These are phyloP conservation scores for Oleoguttula mirabilis DNA, from an alignment of 495 filamentous ascomycete genomes.

Conservation along the genomic window DNA sequence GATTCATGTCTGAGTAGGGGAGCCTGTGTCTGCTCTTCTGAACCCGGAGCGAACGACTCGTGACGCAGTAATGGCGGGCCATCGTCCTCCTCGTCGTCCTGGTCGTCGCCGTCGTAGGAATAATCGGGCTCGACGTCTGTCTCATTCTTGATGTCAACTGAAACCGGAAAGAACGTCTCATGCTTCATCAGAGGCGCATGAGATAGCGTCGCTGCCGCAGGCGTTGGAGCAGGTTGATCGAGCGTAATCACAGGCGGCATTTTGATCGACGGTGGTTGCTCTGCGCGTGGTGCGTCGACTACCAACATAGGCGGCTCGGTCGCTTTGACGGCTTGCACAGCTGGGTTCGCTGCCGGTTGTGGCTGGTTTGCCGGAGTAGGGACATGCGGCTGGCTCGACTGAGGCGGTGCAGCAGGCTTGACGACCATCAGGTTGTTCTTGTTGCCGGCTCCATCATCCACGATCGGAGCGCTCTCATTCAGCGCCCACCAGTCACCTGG, in stretches of 20 bases:
- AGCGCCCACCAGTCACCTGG: slow-evolving; percentile 53
- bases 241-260: neutral
- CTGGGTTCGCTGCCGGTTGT: neutral
- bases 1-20: slow-evolving; percentile 17
- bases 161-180: slow-evolving; percentile 6
- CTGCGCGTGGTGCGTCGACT: neutral
- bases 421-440: slow-evolving; percentile 45
- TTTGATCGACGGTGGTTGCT: neutral
- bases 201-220: neutral
- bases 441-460: slow-evolving; percentile 44
- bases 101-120: slow-evolving; percentile 1
- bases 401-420: slow-evolving; percentile 2
- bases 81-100: neutral
- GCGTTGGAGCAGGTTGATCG: neutral
- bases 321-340: neutral
- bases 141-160: neutral
- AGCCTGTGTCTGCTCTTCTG: slow-evolving; percentile 6
- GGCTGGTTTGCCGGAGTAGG: neutral
- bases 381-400: neutral
- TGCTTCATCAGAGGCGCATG: slow-evolving; percentile 11
- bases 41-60: slow-evolving; percentile 8
- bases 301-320: neutral
- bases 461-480: slow-evolving; percentile 42
- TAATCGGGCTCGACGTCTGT: neutral
- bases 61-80: slow-evolving; percentile 13